A percentile compares a stretch with the other conserved stretches of the same genome.
Evolutionary conservation across 1,284 basidiomycete species (phyloP).

Genomic region (Phenoliferia sp.): DNA sequence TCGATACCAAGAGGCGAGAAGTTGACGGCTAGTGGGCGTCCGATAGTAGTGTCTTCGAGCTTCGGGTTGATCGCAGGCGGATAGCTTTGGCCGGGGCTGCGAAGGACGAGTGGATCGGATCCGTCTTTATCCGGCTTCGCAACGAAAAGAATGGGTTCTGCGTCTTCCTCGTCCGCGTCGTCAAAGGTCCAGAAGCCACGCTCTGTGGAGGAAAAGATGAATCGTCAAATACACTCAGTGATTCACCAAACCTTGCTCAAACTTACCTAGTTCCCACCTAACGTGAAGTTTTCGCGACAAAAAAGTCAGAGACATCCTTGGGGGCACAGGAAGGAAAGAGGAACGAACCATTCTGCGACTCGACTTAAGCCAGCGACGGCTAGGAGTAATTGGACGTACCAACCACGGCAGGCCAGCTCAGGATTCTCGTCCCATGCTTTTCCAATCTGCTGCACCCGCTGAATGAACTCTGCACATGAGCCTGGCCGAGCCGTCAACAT

Average conservation of each 20-base stretch:
- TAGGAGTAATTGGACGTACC: constrained; percentile 95
- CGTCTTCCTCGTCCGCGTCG: constrained; percentile 66
- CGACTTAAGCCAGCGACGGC: constrained; percentile 94
- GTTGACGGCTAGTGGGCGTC: not conserved
- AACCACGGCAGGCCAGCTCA: constrained; percentile 94
- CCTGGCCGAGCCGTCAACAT: constrained; percentile 80
- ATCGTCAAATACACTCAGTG: not conserved
- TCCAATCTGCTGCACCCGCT: constrained; percentile 84
- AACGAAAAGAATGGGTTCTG: constrained; percentile 82
- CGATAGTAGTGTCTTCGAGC: constrained; percentile 13
- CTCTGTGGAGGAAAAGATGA: constrained; percentile 57
- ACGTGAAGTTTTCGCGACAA: too few relatives aligned
- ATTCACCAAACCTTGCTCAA: not conserved
- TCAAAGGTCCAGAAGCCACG: constrained; percentile 99
- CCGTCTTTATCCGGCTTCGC: constrained; percentile 52
- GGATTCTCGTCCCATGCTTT: constrained; percentile 95
- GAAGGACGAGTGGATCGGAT: constrained; percentile 8
- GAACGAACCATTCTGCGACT: constrained; percentile 98
- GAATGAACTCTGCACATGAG: constrained; percentile 78
- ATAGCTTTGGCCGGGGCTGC: constrained; percentile 15
- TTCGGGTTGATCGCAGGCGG: not conserved
- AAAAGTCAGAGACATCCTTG: too few relatives aligned
- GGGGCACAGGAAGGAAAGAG: not conserved
- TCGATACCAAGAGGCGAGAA: constrained; percentile 22
- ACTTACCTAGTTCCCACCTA: not conserved